These are phyloP conservation scores for Monilinia fructigena DNA, from an alignment of 2,329 filamentous ascomycete genomes.

Conservation along the genomic window DNA sequence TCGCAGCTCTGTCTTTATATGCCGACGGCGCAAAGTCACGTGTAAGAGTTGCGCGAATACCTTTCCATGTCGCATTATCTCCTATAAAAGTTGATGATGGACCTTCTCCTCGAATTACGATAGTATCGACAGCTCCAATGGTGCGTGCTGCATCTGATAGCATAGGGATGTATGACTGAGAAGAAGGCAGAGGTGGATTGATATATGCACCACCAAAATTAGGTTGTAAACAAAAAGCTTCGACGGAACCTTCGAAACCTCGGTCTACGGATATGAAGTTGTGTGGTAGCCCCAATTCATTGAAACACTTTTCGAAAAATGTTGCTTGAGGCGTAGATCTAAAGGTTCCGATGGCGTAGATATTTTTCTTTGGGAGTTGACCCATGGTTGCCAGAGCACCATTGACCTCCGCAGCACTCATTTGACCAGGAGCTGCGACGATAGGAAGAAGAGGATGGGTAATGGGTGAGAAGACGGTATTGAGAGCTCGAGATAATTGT, in stretches of 20 bases:
- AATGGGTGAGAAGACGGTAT: constrained; percentile 84
- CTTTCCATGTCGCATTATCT: constrained; percentile 83
- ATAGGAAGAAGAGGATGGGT: constrained; percentile 81
- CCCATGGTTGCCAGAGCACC: constrained; percentile 74
- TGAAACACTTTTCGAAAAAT: constrained; percentile 83
- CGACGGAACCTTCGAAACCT: constrained; percentile 64
- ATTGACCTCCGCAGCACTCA: constrained; percentile 85
- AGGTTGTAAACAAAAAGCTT: constrained; percentile 68
- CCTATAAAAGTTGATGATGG: constrained; percentile 61
- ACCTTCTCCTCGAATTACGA: constrained; percentile 59
- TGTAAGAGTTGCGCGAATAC: constrained; percentile 77
- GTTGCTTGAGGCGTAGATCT: constrained; percentile 69
- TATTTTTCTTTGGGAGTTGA: constrained; percentile 73
- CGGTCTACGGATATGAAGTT: constrained; percentile 74
- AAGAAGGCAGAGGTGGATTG: constrained; percentile 64
- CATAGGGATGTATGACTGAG: constrained; percentile 58
- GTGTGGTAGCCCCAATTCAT: constrained; percentile 81
- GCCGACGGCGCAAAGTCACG: constrained; percentile 80
- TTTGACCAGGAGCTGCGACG: constrained; percentile 80
- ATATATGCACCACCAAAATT: constrained; percentile 82
- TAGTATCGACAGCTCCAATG: constrained; percentile 80
- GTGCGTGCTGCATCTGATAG: constrained; percentile 74
- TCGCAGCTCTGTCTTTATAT: constrained; percentile 71
- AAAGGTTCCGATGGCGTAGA: constrained; percentile 78
- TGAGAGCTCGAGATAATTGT: constrained; percentile 78